phyloP scores from a whole-genome alignment of 441 rosid genomes.

The Euphorbia celastroides region DNA sequence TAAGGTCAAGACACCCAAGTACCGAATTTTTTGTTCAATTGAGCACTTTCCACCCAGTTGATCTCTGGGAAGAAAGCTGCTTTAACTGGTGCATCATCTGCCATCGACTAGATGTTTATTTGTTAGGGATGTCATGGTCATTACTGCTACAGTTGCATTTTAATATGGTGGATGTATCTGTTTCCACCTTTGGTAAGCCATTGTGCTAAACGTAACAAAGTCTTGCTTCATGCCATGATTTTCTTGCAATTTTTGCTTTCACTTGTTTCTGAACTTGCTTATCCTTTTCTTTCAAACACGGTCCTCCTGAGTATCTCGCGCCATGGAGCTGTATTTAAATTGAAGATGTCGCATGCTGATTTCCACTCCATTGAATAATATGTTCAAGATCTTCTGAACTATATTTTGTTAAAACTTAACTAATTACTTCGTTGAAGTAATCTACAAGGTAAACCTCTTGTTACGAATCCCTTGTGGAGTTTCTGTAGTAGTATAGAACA shows the following conservation, averaged over 20 bases:
- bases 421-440: background rate
- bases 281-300: background rate
- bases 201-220: background rate
- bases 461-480: background rate
- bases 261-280: background rate
- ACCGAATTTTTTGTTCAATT: background rate
- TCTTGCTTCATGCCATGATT: background rate
- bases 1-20: background rate
- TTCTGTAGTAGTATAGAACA: background rate
- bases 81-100: background rate
- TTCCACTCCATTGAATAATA: background rate
- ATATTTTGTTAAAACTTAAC: too few species aligned
- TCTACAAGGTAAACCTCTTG: background rate
- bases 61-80: background rate
- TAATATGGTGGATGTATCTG: background rate
- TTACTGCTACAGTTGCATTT: background rate
- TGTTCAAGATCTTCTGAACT: background rate
- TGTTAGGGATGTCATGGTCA: background rate
- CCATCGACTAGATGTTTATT: background rate
- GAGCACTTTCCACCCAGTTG: background rate
- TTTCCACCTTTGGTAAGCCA: background rate
- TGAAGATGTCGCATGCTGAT: background rate
- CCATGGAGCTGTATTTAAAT: background rate
- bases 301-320: background rate
- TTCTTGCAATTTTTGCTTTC: background rate